Conservation (phyloP, 768 basidiomycete species). For the Hemileccinum rubropunctum region DNA sequence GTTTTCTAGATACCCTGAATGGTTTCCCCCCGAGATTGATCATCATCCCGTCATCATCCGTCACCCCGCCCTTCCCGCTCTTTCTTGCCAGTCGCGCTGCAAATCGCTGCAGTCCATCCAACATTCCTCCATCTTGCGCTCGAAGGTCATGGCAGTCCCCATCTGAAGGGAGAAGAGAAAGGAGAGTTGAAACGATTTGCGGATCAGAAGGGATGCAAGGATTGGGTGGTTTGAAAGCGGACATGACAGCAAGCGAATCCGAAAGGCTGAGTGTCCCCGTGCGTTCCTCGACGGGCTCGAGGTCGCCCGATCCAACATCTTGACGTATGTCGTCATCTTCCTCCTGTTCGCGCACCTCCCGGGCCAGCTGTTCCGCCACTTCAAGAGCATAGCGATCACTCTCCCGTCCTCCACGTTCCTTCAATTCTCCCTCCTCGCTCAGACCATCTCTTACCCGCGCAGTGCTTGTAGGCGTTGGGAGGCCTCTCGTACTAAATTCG, state of each 20-base stretch:
- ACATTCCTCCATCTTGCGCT: conserved; percentile 49
- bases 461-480: conserved; percentile 40
- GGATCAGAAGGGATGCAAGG: conserved; percentile 87
- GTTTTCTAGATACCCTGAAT: conserved; percentile 77
- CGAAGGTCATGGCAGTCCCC: conserved; percentile 60
- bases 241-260: conserved; percentile 59
- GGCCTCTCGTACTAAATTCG: conserved; percentile 68
- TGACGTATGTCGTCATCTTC: conserved; percentile 20
- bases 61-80: conserved; percentile 33
- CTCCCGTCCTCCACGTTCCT: conserved; percentile 29
- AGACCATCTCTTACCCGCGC: conserved; percentile 43
- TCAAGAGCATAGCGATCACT: conserved; percentile 44
- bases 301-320: neutral
- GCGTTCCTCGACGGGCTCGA: conserved; percentile 50
- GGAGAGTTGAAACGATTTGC: conserved; percentile 56
- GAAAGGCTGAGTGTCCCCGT: conserved; percentile 63
- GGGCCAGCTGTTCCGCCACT: conserved; percentile 58
- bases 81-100: conserved; percentile 44
- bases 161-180: conserved; percentile 63
- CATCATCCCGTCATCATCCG: conserved; percentile 41
- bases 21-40: conserved; percentile 61
- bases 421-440: conserved; percentile 17
- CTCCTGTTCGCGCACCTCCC: conserved; percentile 36
- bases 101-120: conserved; percentile 73
- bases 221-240: conserved; percentile 72